Evolutionary conservation across 371 early-diverging fungal genomes (phyloP), one percentile per base, ranked within the genome.

Genomic region (Gilbertella persicaria): DNA sequence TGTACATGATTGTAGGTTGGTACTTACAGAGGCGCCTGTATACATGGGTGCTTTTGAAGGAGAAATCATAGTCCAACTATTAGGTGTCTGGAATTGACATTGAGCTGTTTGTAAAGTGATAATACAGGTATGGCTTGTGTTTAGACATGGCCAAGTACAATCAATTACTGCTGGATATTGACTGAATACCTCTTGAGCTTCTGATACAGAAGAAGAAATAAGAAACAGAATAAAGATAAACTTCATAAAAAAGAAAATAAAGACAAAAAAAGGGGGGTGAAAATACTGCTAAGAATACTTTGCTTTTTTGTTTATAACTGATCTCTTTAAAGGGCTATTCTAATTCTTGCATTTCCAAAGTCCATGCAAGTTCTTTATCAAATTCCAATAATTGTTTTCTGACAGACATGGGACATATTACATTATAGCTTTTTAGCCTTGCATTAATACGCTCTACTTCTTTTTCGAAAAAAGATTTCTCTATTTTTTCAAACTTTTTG

Each of bases 331-430:
- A n/a, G n/a, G n/a, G n/a, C n/a, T 28, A 40, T 29, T 50, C 39
- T 2, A 51, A 33, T 14, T 24, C 33, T 3, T 21, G 13, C 10
- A 42, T 53, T 17, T 53, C 45, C 12, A 53, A 6, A 8, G 43
- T 28, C 28, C 19, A 20, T 25, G 46, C 17, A 5, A 64, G 24
- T 25, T 68, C 69, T 12, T 50, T 42, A 4, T 68, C 58, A 7
- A 64, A 40, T 4, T 64, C 43, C n/a, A 68, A 17, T 26, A 55
- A 20, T 6, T 24, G 46, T 39, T 66, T 70, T 12, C 66, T 53
- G 2, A 63, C 70, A 12, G 64, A 57, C 8, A 50, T 39, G 4
- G 70, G 70, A 20, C 67, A 66, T 63, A 70, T 66, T 7, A 70
- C 64, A 48, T 70, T 70, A 40, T 70, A 70, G 19, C 64, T 70